Percentiles rank a stretch among this genome's conserved stretches.
These are phyloP conservation scores for Botryobasidium botryosum DNA, from an alignment of 768 basidiomycete genomes.

Conservation along the genomic window DNA sequence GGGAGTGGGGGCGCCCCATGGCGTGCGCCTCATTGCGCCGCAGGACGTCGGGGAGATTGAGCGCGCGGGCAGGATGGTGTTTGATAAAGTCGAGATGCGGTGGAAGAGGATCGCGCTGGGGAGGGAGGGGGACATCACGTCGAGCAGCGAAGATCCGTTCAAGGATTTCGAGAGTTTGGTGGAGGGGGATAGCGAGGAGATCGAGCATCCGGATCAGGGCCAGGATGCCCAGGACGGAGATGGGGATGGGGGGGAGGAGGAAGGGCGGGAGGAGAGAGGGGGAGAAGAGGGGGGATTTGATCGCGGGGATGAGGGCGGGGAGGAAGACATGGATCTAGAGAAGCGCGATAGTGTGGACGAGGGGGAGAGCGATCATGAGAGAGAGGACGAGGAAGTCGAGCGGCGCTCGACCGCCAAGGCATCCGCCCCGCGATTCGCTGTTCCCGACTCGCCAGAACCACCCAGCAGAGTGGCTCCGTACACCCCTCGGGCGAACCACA, in stretches of 20 bases:
- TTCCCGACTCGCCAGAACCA: conserved; percentile 4
- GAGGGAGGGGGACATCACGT: conserved; percentile 14
- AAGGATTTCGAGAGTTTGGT: conserved; percentile 80
- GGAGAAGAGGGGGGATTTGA: not conserved
- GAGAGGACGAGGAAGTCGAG: conserved; percentile 12
- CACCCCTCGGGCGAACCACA: not conserved
- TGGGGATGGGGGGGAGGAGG: conserved; percentile 29
- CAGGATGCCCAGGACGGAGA: conserved; percentile 22
- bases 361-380: not conserved
- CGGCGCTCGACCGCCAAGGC: conserved; percentile 27
- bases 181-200: conserved; percentile 23
- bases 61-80: conserved; percentile 73
- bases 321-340: conserved; percentile 24
- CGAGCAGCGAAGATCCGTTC: conserved; percentile 64
- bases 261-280: conserved; percentile 6
- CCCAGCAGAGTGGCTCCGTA: not conserved
- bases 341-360: not conserved
- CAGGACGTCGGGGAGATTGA: conserved; percentile 55
- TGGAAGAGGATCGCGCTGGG: conserved; percentile 48
- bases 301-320: conserved; percentile 22
- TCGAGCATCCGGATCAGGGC: not conserved
- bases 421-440: not conserved
- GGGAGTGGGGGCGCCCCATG: not conserved
- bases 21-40: conserved; percentile 54
- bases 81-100: conserved; percentile 64